Base-by-base conservation (phyloP, 768 basidiomycete species). In the Kwoniella botswanensis region DNA sequence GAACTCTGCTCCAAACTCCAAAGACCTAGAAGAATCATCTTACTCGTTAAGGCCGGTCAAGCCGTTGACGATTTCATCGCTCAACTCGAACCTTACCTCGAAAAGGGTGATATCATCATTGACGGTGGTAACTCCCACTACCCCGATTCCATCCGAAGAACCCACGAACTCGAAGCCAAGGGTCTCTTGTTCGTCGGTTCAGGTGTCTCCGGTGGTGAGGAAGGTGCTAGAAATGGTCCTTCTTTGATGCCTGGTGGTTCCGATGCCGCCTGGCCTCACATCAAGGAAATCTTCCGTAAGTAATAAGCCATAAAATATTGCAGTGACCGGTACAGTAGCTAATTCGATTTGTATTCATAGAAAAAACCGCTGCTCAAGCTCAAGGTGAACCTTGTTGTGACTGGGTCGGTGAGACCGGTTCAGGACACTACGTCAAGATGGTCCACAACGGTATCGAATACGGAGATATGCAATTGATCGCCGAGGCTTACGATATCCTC, bases 91-190 rank as follows among this genome's bases (percentile, higher is more conserved):
- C 94, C 96, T 66, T 86, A 91, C 84, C 91, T 99, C 76, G 95
- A 98, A 84, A 84, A 89, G 81, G 97, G 97, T 77, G 97, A 99
- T 85, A 98, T 99, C 87, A 89, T 99, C 87, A 98, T 99, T 77
- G 97, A 99, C 84, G 97, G 97, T 79, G 97, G 97, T 80, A 99
- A 99, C 87, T 98, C 96, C 56, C 94, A 98, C 85, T 99, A 92
- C 87, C 97, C 97, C 71, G 97, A 99, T 85, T 92, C 93, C 44
- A 95, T 95, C 86, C 94, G 97, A 79, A 93, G 97, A 81, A 88
- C 90, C 79, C 86, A 93, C 83, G 94, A 96, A 82, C 90, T 98
- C 79, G 96, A 98, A 85, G 82, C 89, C 70, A 96, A 98, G 87
- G 95, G 95, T 64, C 87, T 98, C 79, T 89, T 98, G 78, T 99